Conservation (phyloP, 352 stramenopile genomes). For the Globisporangium sylvaticum region DNA sequence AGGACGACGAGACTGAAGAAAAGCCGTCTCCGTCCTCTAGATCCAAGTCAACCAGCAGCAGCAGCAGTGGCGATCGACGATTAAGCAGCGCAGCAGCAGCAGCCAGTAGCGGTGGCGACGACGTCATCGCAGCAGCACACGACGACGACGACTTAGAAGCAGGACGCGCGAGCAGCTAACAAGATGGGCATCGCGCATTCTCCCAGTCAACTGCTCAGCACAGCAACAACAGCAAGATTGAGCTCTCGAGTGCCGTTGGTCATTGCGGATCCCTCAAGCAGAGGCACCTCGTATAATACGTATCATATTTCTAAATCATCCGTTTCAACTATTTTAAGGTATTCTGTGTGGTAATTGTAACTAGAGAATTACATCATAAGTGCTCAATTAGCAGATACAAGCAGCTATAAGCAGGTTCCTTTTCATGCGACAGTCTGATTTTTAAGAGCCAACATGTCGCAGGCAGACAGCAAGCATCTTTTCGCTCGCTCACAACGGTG, state of each 20-base stretch:
- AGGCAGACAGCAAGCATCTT: neutral
- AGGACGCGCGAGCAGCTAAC: constrained; percentile 7
- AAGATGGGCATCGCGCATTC: neutral
- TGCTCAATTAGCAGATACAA: neutral
- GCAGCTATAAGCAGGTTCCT: neutral
- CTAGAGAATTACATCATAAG: neutral
- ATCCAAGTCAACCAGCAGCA: neutral
- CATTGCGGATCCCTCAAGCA: neutral
- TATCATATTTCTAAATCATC: neutral
- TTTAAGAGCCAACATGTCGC: neutral
- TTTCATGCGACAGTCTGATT: neutral
- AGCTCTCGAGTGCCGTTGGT: neutral
- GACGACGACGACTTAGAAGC: constrained; percentile 4
- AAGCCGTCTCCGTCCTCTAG: neutral
- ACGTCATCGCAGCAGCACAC: neutral
- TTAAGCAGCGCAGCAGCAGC: neutral
- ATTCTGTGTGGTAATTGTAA: neutral
- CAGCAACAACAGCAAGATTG: neutral
- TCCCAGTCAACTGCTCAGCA: neutral
- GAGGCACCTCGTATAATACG: neutral
- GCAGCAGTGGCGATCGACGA: neutral
- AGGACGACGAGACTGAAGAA: neutral
- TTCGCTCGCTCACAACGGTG: neutral
- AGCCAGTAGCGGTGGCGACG: neutral
- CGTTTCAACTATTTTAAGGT: neutral